Evolutionary conservation across 345 rosid species (phyloP).

Genomic region (Citrus unshiu): DNA sequence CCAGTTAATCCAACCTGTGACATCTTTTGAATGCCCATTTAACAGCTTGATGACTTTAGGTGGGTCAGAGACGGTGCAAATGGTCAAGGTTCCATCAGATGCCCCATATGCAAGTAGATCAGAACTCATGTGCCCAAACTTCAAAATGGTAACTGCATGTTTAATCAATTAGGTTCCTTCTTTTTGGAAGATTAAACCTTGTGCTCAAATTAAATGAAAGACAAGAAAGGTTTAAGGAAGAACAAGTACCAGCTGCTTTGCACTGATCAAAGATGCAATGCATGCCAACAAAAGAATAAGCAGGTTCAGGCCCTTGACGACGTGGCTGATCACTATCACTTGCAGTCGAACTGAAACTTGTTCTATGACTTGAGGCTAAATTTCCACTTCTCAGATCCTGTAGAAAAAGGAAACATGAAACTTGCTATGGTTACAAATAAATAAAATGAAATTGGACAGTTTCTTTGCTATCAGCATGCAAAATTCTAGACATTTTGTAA

Average conservation of each 20-base stretch:
- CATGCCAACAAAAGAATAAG: conserved; percentile 97
- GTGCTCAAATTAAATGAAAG: neutral
- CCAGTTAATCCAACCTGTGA: conserved; percentile 97
- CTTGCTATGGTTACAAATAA: conserved; percentile 4
- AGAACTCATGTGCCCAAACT: conserved; percentile 97
- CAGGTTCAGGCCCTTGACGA: conserved; percentile 60
- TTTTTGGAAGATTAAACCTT: conserved; percentile 3
- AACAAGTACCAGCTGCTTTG: conserved; percentile 76
- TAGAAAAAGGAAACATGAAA: conserved; percentile 10
- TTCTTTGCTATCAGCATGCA: neutral
- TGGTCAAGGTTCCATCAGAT: conserved; percentile 87
- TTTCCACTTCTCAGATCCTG: conserved; percentile 70
- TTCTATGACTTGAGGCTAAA: conserved; percentile 62
- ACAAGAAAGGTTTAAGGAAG: conserved; percentile 5
- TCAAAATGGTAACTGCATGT: conserved; percentile 80
- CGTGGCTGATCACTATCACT: conserved; percentile 71
- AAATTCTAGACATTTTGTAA: neutral
- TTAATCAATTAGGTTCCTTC: conserved; percentile 19
- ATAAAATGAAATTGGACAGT: neutral
- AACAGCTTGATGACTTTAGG: conserved; percentile 63
- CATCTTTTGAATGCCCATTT: conserved; percentile 84
- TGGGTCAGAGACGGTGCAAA: conserved; percentile 73
- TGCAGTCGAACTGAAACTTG: conserved; percentile 73
- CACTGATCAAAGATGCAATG: conserved; percentile 94
- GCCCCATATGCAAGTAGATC: conserved; percentile 94